phyloP scores from a whole-genome alignment of 768 basidiomycete genomes.

The Suillus bovinus region DNA sequence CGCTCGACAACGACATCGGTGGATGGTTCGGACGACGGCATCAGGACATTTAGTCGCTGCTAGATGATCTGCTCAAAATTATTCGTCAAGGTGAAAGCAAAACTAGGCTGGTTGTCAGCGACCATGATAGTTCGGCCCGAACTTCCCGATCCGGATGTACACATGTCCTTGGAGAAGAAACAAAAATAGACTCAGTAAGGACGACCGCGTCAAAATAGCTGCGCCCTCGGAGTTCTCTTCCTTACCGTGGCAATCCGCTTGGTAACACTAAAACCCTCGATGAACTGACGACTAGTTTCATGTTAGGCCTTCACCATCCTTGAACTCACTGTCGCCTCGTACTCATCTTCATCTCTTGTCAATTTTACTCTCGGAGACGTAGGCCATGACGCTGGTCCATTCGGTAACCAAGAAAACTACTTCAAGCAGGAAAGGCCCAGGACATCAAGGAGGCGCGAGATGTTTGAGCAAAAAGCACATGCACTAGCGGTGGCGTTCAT shows the following conservation, averaged over 20 bases:
- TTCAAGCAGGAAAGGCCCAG: not conserved
- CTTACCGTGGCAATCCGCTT: not conserved
- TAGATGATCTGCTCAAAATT: not conserved
- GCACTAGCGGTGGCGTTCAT: not conserved
- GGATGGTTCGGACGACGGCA: conserved; percentile 28
- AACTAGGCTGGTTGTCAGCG: no score
- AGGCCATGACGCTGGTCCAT: not conserved
- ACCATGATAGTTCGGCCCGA: no score
- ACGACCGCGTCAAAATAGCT: not conserved
- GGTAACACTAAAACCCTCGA: not conserved
- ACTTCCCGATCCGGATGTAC: not conserved
- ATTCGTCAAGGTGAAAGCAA: no score
- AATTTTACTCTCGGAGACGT: not conserved
- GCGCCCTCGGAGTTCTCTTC: not conserved
- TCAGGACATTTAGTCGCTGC: not conserved
- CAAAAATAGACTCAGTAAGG: not conserved
- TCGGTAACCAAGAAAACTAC: no score
- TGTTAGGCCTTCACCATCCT: not conserved
- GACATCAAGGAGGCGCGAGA: not conserved
- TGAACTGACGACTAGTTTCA: not conserved
- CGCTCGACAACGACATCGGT: conserved; percentile 14
- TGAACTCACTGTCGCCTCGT: not conserved
- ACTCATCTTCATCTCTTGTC: not conserved
- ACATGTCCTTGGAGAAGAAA: not conserved
- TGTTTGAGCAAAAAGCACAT: not conserved